Evolutionary conservation across 1,139 yeast genomes (phyloP).

Genomic region (Geotrichum candidum): DNA sequence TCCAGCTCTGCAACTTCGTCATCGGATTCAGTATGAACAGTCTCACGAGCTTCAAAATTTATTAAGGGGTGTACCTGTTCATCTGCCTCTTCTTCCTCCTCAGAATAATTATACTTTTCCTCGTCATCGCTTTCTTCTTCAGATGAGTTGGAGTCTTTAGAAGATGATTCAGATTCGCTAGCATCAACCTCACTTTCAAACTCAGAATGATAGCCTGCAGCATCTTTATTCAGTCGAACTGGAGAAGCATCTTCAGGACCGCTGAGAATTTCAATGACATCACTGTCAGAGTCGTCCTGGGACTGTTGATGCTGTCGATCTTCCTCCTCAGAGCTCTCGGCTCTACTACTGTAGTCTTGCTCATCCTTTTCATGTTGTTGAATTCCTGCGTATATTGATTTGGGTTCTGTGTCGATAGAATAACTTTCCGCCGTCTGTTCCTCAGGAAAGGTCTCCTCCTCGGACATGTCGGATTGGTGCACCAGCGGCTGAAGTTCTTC

Average conservation of each 20-base stretch:
- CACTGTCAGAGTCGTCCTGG: slow-evolving; percentile 20
- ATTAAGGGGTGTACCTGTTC: neutral
- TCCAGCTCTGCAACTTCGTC: slow-evolving; percentile 16
- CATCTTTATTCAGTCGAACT: slow-evolving; percentile 21
- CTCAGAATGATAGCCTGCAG: slow-evolving; percentile 17
- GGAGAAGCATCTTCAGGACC: slow-evolving; percentile 16
- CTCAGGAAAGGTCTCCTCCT: slow-evolving; percentile 1
- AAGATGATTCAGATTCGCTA: slow-evolving; percentile 4
- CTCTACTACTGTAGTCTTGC: neutral
- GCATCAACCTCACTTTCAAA: neutral
- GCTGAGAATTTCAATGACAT: slow-evolving; percentile 25
- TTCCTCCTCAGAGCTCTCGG: slow-evolving; percentile 5
- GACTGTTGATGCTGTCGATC: neutral
- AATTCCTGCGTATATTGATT: neutral
- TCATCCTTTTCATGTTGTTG: neutral
- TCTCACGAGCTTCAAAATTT: neutral
- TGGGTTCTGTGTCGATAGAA: neutral
- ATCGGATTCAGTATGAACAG: slow-evolving; percentile 7
- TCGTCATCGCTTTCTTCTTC: slow-evolving; percentile 12
- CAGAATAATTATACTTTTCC: slow-evolving; percentile 19
- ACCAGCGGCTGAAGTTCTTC: slow-evolving; percentile 18
- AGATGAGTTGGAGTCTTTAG: slow-evolving; percentile 4
- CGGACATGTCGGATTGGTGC: slow-evolving; percentile 2
- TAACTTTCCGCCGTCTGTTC: slow-evolving; percentile 1
- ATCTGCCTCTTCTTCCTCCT: slow-evolving; percentile 18